Conservation (phyloP, 2,329 filamentous ascomycete species). For the Blastomyces percursus region DNA sequence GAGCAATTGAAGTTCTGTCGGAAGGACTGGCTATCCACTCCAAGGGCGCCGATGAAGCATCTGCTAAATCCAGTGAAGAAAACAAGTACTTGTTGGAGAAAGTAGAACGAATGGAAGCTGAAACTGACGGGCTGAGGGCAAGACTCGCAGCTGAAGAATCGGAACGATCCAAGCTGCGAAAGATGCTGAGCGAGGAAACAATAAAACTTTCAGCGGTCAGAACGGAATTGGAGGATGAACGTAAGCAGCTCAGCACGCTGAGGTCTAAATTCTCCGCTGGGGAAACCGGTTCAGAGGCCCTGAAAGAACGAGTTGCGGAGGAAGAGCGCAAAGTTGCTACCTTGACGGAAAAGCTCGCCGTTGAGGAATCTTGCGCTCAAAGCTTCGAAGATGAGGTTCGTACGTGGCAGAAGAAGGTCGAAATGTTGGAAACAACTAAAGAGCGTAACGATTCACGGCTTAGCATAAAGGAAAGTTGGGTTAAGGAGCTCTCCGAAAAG, state of each 20-base stretch:
- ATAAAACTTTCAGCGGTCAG: constrained; percentile 38
- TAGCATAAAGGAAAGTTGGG: constrained; percentile 58
- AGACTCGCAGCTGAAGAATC: constrained; percentile 44
- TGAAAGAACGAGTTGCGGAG: constrained; percentile 63
- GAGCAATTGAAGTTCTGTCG: constrained; percentile 48
- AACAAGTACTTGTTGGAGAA: constrained; percentile 49
- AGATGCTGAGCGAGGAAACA: constrained; percentile 41
- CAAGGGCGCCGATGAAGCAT: constrained; percentile 49
- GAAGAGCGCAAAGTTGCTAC: constrained; percentile 60
- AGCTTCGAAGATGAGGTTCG: constrained; percentile 65
- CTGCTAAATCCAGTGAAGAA: constrained; percentile 51
- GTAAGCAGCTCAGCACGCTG: constrained; percentile 57
- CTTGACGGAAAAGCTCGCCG: constrained; percentile 59
- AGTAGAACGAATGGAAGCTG: constrained; percentile 45
- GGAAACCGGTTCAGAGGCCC: constrained; percentile 68
- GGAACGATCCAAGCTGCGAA: constrained; percentile 42
- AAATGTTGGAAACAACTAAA: constrained; percentile 23
- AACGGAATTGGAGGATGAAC: constrained; percentile 52
- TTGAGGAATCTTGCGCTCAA: constrained; percentile 63
- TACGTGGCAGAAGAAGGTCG: constrained; percentile 52
- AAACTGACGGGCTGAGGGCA: constrained; percentile 46
- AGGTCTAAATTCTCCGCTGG: constrained; percentile 66
- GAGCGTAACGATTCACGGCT: constrained; percentile 43
- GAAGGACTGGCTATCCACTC: constrained; percentile 51
- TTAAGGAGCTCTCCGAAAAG: constrained; percentile 73